Base-by-base conservation (phyloP, 2,329 filamentous ascomycete genomes). In the Penicillium sp. region DNA sequence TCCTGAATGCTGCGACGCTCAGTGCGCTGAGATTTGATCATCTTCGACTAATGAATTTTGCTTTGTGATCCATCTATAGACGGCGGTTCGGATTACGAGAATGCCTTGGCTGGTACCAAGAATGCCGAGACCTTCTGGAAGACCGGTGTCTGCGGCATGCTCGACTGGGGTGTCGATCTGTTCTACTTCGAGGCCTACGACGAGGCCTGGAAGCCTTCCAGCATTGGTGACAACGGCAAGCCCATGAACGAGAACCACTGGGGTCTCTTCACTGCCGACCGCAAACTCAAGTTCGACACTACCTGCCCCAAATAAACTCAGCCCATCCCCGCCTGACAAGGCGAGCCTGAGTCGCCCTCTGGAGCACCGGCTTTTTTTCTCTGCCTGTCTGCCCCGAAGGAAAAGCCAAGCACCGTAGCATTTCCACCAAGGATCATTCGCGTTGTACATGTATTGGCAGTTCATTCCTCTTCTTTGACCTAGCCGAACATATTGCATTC, bases 111-210 rank as follows among this genome's bases (percentile, higher is more conserved):
- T 29, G 76, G 80, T 37, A 75, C 78, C 36, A 59, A 73, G 29
- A 81, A 83, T 59, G 83, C 83, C 27, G 66, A 75, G 53, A 72
- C 68, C 25, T 88, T 81, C 73, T 87, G 76, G 72, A 70, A 79
- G 58, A 65, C 79, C 39, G 80, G 76, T 54, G 77, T 86, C 60
- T 87, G 84, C 66, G 77, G 76, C 44, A 76, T 84, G 61, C 69
- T 85, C 33, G 74, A 73, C 53, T 85, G 81, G 80, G 81, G 81
- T 51, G 75, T 82, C 54, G 85, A 86, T 59, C 79, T 82, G 47
- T 87, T 87, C 72, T 84, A 80, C 70, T 88, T 88, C 57, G 84
- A 87, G 74, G 83, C 83, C 38, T 86, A 85, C 58, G 84, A 86
- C 58, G 84, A 88, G 77, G 73, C 78, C 50, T 85, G 82, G 81